These are phyloP conservation scores for Talaromyces piceae DNA, from an alignment of 2,329 filamentous ascomycete genomes.

Conservation along the genomic window DNA sequence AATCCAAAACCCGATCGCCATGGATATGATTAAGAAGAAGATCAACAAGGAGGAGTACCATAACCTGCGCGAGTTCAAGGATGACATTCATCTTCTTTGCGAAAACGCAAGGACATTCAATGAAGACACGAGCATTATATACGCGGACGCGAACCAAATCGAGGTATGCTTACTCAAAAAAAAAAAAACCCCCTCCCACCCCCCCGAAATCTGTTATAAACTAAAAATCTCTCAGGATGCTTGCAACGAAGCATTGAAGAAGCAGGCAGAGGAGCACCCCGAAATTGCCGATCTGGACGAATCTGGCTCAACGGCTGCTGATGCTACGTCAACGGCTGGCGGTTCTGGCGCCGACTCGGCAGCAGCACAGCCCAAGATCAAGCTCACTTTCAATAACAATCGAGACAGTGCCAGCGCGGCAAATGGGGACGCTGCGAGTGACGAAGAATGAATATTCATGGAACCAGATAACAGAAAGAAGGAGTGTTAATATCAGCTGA, in stretches of 20 bases:
- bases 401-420: conserved; percentile 26
- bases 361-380: conserved; percentile 55
- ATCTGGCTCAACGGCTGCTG: conserved; percentile 38
- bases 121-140: conserved; percentile 87
- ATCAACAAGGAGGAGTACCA: conserved; percentile 95
- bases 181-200: too few species aligned
- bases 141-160: conserved; percentile 85
- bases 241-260: conserved; percentile 46
- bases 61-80: conserved; percentile 68
- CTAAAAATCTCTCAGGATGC: conserved; percentile 33
- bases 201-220: neutral
- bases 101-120: conserved; percentile 93
- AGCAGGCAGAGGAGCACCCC: conserved; percentile 48
- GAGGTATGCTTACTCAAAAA: conserved; percentile 64
- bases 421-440: conserved; percentile 26
- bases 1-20: conserved; percentile 87
- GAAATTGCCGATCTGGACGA: conserved; percentile 50
- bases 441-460: conserved; percentile 29
- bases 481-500: neutral
- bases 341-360: conserved; percentile 51
- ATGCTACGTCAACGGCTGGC: conserved; percentile 43
- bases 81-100: conserved; percentile 77
- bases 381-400: conserved; percentile 51
- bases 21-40: conserved; percentile 89
- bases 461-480: neutral